Percentiles rank a stretch among this genome's conserved stretches.
Conservation (phyloP, 805 yeast species). For the Priceomyces medius region DNA sequence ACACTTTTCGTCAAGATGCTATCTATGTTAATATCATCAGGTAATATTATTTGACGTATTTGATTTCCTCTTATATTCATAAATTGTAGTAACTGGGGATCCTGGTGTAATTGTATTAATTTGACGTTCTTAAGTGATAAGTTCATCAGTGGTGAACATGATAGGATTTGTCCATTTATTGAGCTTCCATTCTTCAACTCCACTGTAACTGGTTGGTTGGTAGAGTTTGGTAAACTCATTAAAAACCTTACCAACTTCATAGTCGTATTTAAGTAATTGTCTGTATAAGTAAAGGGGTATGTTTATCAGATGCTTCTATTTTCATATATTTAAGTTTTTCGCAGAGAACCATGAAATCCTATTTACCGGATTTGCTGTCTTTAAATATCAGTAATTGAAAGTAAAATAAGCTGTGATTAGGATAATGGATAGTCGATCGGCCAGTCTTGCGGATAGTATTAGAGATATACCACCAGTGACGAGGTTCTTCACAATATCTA, state of each 20-base stretch:
- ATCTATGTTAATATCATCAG: slow-evolving; percentile 81
- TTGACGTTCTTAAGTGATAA: slow-evolving; percentile 76
- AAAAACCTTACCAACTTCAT: slow-evolving; percentile 75
- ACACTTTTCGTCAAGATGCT: slow-evolving; percentile 53
- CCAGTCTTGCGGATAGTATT: slow-evolving; percentile 19
- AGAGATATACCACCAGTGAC: slow-evolving; percentile 60
- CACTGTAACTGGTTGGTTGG: slow-evolving; percentile 83
- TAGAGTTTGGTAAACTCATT: slow-evolving; percentile 64
- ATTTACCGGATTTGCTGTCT: background rate
- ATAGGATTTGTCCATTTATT: slow-evolving; percentile 77
- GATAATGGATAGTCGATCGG: slow-evolving; percentile 6
- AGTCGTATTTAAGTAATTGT: background rate
- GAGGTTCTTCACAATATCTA: slow-evolving; percentile 49
- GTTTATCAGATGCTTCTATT: background rate
- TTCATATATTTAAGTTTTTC: background rate
- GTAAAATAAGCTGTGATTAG: background rate
- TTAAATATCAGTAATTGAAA: too few species aligned
- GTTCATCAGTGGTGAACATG: slow-evolving; percentile 91
- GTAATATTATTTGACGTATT: slow-evolving; percentile 76
- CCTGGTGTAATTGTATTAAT: slow-evolving; percentile 70
- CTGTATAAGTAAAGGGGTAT: background rate
- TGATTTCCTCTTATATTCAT: slow-evolving; percentile 88
- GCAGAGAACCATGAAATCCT: background rate
- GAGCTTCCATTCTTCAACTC: slow-evolving; percentile 90
- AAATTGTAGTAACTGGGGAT: slow-evolving; percentile 68